These are phyloP conservation scores for Petasospora fabianii DNA, from an alignment of 1,139 yeast genomes.

Conservation along the genomic window DNA sequence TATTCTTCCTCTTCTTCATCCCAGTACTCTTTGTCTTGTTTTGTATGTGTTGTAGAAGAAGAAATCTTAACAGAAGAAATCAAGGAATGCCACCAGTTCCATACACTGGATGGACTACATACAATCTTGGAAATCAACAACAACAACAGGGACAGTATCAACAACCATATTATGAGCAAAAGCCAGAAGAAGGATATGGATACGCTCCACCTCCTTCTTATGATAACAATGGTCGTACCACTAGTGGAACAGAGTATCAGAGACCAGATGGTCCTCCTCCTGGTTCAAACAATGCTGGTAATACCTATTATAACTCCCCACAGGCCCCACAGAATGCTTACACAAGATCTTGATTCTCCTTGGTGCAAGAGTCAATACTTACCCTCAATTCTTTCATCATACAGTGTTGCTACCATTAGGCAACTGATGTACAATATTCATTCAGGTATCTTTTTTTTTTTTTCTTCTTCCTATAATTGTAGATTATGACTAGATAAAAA, in stretches of 20 bases:
- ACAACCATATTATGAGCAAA: constrained; percentile 8
- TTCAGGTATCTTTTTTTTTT: no score
- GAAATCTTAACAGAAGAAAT: constrained; percentile 17
- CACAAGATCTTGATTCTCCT: not conserved
- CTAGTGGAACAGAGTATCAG: constrained; percentile 2
- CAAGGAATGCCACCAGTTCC: constrained; percentile 21
- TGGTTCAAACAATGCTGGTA: not conserved
- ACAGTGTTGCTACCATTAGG: no score
- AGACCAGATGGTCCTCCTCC: constrained; percentile 22
- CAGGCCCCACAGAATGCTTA: constrained; percentile 4
- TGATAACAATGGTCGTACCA: not conserved
- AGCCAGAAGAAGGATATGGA: not conserved
- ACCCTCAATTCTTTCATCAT: no score
- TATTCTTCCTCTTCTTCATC: constrained; percentile 16
- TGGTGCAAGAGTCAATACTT: no score
- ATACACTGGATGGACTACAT: constrained; percentile 26
- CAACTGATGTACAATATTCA: no score
- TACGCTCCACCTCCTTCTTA: constrained; percentile 5
- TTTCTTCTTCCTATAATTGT: constrained; percentile 8
- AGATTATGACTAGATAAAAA: constrained; percentile 2
- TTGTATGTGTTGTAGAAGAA: constrained; percentile 14
- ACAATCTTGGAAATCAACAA: constrained; percentile 9
- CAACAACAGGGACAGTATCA: constrained; percentile 13
- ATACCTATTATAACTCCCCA: not conserved
- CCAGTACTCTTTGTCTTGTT: constrained; percentile 10